Evolutionary conservation across 1,139 yeast species (phyloP).

Genomic region (Candida buenavistaensis): DNA sequence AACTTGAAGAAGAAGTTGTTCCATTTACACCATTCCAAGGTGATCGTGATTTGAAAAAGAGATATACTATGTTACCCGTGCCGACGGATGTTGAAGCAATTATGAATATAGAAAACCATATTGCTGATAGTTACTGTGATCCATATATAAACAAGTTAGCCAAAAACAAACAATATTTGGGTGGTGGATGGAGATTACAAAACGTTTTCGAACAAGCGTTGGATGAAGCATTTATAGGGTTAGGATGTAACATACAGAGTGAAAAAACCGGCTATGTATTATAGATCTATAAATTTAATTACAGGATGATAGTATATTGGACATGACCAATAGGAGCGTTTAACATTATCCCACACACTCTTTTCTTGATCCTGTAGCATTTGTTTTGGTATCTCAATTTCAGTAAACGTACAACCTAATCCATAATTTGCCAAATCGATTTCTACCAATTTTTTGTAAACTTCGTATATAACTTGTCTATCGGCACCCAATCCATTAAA

Average conservation of each 20-base stretch:
- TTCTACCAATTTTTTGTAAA: conserved; percentile 78
- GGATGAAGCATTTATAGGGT: conserved; percentile 86
- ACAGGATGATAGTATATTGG: conserved; percentile 68
- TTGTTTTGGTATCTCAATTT: conserved; percentile 40
- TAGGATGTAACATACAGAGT: conserved; percentile 73
- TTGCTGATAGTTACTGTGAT: conserved; percentile 43
- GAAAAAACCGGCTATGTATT: conserved; percentile 45
- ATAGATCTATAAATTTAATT: conserved; percentile 44
- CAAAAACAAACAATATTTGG: conserved; percentile 67
- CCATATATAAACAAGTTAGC: conserved; percentile 55
- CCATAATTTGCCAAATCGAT: conserved; percentile 83
- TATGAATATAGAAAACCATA: conserved; percentile 56
- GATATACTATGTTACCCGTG: conserved; percentile 33
- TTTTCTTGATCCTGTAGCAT: conserved; percentile 27
- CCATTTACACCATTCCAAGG: conserved; percentile 97
- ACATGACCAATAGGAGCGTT: conserved; percentile 74
- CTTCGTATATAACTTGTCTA: conserved; percentile 84
- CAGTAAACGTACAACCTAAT: conserved; percentile 53
- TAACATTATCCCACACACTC: conserved; percentile 69
- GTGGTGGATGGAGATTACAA: conserved; percentile 81
- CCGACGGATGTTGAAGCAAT: conserved; percentile 30
- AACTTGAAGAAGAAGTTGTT: conserved; percentile 21
- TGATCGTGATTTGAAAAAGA: conserved; percentile 60
- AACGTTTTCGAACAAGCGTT: conserved; percentile 74
- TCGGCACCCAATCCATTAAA: conserved; percentile 98